Percentiles rank a stretch among this genome's conserved stretches.
These are phyloP conservation scores for Verticillium tricorpus DNA, from an alignment of 2,329 filamentous ascomycete species.

Conservation along the genomic window DNA sequence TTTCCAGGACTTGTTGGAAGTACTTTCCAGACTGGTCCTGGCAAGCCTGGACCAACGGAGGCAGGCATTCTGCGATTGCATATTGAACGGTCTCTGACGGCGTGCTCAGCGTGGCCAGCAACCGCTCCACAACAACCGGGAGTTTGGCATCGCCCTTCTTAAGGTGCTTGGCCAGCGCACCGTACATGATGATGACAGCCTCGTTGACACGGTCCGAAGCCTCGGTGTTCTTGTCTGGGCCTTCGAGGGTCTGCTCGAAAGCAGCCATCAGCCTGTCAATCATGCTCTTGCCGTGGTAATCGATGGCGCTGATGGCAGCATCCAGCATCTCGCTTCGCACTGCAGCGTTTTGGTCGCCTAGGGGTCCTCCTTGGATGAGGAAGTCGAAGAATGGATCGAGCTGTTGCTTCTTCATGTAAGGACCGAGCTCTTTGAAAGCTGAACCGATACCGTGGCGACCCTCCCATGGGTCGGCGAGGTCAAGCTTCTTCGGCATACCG, in stretches of 20 bases:
- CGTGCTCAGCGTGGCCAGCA: conserved; percentile 84
- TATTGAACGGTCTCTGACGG: conserved; percentile 97
- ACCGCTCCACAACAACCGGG: conserved; percentile 78
- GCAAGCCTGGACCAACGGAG: conserved; percentile 81
- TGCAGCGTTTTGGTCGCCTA: conserved; percentile 73
- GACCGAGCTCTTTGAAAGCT: conserved; percentile 77
- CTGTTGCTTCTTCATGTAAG: conserved; percentile 61
- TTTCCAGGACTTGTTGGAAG: conserved; percentile 73
- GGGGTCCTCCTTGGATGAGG: conserved; percentile 76
- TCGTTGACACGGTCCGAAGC: conserved; percentile 89
- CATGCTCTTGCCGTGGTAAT: conserved; percentile 72
- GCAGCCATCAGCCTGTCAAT: conserved; percentile 89
- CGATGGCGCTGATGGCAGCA: conserved; percentile 76
- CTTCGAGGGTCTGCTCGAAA: conserved; percentile 84
- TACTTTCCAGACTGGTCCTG: conserved; percentile 75
- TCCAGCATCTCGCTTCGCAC: conserved; percentile 92
- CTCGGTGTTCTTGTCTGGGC: conserved; percentile 75
- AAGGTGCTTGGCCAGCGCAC: conserved; percentile 85
- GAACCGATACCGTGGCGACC: conserved; percentile 82
- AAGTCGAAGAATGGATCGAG: conserved; percentile 79
- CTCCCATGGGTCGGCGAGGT: conserved; percentile 88
- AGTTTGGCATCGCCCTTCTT: conserved; percentile 81
- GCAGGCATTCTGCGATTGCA: conserved; percentile 89
- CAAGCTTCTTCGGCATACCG: conserved; percentile 88
- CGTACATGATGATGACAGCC: conserved; percentile 96